Evolutionary conservation across 2,329 filamentous ascomycete genomes (phyloP).

Genomic region (Claviceps pazoutovae): DNA sequence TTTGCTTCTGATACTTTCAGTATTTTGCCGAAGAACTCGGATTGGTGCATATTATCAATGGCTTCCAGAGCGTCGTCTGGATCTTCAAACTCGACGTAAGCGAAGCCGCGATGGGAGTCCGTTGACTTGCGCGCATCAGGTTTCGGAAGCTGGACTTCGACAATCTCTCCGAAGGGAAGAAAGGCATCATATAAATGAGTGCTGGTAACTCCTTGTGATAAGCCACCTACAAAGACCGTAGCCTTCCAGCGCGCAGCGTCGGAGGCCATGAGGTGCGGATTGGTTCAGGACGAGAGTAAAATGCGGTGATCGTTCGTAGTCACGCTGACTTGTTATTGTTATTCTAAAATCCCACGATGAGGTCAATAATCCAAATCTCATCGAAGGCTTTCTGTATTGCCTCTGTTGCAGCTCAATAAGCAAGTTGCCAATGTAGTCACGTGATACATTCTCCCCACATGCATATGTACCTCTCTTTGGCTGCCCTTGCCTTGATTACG

Average conservation of each 20-base stretch:
- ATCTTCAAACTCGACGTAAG: slow-evolving; percentile 89
- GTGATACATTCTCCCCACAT: background rate
- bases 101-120: slow-evolving; percentile 80
- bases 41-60: slow-evolving; percentile 98
- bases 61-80: slow-evolving; percentile 79
- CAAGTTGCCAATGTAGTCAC: background rate
- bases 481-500: background rate
- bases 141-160: slow-evolving; percentile 80
- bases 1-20: slow-evolving; percentile 90
- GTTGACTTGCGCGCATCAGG: slow-evolving; percentile 66
- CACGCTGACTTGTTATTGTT: background rate
- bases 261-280: slow-evolving; percentile 43
- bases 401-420: too few species aligned
- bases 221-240: slow-evolving; percentile 83
- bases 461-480: too few species aligned
- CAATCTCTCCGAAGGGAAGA: slow-evolving; percentile 91
- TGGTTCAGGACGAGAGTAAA: background rate
- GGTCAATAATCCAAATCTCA: too few species aligned
- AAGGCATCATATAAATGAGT: slow-evolving; percentile 78
- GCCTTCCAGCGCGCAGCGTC: slow-evolving; percentile 75
- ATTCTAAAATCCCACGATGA: background rate
- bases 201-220: slow-evolving; percentile 63
- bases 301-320: background rate
- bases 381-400: too few species aligned
- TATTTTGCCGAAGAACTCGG: slow-evolving; percentile 82